Percentiles rank a stretch among this genome's conserved stretches.
Conservation (phyloP, 2,329 filamentous ascomycete species). For the Claviceps cyperi region DNA sequence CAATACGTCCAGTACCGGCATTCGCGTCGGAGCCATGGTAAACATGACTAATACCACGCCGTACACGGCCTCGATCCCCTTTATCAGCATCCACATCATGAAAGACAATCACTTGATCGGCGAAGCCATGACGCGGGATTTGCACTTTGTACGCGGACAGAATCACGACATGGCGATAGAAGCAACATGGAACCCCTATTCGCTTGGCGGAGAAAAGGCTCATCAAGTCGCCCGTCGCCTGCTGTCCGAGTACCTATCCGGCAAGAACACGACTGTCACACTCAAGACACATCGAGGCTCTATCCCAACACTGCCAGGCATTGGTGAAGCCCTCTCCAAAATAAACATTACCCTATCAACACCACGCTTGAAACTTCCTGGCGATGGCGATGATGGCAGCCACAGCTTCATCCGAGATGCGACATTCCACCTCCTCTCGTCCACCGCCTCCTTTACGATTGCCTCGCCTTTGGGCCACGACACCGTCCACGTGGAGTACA, state of each 20-base stretch:
- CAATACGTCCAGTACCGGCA: conserved; percentile 55
- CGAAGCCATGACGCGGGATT: conserved; percentile 52
- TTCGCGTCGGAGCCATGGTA: conserved; percentile 56
- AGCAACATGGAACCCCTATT: conserved; percentile 59
- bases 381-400: conserved; percentile 11
- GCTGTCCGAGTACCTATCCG: conserved; percentile 76
- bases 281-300: conserved; percentile 56
- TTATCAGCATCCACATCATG: conserved; percentile 59
- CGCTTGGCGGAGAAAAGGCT: conserved; percentile 45
- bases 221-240: conserved; percentile 52
- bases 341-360: conserved; percentile 59
- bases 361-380: conserved; percentile 49
- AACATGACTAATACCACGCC: conserved; percentile 85
- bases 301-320: conserved; percentile 56
- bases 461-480: conserved; percentile 62
- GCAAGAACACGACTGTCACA: conserved; percentile 68
- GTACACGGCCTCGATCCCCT: conserved; percentile 74
- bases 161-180: conserved; percentile 57
- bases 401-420: conserved; percentile 70
- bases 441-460: conserved; percentile 72
- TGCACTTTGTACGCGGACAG: conserved; percentile 50
- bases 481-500: conserved; percentile 59
- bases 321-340: conserved; percentile 59
- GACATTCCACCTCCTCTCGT: conserved; percentile 75
- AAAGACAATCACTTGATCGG: conserved; percentile 63